Percentiles rank a stretch among this genome's conserved stretches.
Conservation (phyloP, 1,284 basidiomycete genomes). For the Lentinula novae-zelandiae region DNA sequence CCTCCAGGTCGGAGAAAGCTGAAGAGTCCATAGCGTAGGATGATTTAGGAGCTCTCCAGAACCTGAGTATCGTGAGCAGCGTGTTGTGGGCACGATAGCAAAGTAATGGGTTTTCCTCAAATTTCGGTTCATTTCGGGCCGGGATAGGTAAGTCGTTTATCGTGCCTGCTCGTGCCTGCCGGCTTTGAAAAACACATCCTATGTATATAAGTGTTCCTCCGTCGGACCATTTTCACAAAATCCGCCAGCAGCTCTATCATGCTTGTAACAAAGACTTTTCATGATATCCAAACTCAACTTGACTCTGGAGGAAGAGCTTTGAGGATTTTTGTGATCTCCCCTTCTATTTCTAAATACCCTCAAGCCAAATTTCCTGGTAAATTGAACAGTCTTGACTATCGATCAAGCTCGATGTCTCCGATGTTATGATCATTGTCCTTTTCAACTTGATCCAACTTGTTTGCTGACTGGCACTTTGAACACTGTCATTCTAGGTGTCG, state of each 20-base stretch:
- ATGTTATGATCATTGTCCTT: neutral
- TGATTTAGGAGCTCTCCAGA: neutral
- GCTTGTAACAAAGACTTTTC: slow-evolving; percentile 77
- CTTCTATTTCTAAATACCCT: slow-evolving; percentile 67
- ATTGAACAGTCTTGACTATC: neutral
- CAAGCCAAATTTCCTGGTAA: slow-evolving; percentile 79
- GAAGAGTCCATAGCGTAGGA: neutral
- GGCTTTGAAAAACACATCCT: too few species aligned
- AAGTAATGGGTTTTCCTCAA: neutral
- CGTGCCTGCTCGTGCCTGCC: too few species aligned
- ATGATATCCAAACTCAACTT: slow-evolving; percentile 72
- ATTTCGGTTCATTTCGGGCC: neutral
- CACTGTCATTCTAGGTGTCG: slow-evolving; percentile 48
- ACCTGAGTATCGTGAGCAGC: neutral
- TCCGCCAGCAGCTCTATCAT: slow-evolving; percentile 35
- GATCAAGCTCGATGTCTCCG: neutral
- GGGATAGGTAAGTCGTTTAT: neutral
- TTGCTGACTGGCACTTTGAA: slow-evolving; percentile 7
- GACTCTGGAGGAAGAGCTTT: slow-evolving; percentile 63
- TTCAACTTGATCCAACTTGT: neutral
- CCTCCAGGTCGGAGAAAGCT: neutral
- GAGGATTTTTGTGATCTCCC: slow-evolving; percentile 75
- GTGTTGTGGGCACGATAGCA: neutral
- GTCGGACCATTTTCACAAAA: too few species aligned
- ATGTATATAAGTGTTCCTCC: too few species aligned